A percentile compares a stretch with the other conserved stretches of the same genome.
Evolutionary conservation across 164 flowering plant genomes (phyloP).

Genomic region (Magnolia changhungtana): DNA sequence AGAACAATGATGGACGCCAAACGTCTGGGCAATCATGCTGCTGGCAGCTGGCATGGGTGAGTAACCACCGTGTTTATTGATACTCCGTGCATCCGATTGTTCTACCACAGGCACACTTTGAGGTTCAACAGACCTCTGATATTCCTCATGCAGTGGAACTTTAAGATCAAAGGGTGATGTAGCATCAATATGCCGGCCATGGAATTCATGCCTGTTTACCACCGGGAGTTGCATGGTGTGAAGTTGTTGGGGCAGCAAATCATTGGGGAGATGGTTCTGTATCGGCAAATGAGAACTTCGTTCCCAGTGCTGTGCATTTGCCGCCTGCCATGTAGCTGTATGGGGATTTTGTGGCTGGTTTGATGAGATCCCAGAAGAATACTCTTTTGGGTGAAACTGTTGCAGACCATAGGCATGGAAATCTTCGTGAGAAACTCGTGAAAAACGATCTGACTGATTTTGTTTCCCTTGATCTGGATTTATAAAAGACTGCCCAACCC

Average conservation of each 20-base stretch:
- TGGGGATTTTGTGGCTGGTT: conserved; percentile 15
- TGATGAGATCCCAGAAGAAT: conserved; percentile 6
- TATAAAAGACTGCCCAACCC: not conserved
- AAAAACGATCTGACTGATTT: not conserved
- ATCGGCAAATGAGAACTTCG: conserved; percentile 6
- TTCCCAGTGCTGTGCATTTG: conserved; percentile 7
- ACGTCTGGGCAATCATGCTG: conserved; percentile 18
- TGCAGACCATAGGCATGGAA: conserved; percentile 10
- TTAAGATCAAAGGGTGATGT: conserved; percentile 18
- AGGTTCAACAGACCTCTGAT: conserved; percentile 14
- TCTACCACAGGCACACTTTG: conserved; percentile 12
- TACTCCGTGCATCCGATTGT: conserved; percentile 16
- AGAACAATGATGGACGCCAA: conserved; percentile 45
- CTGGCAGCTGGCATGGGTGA: conserved; percentile 13
- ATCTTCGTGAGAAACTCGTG: conserved; percentile 13
- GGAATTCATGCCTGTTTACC: conserved; percentile 15
- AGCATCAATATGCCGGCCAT: conserved; percentile 14
- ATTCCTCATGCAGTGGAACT: not conserved
- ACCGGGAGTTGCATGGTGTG: conserved; percentile 15
- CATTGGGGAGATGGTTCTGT: conserved; percentile 7
- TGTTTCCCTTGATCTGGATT: conserved; percentile 1
- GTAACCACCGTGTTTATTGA: conserved; percentile 25
- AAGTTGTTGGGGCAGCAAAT: conserved; percentile 10
- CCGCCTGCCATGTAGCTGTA: conserved; percentile 6
- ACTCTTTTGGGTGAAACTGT: conserved; percentile 9